Base-by-base conservation (phyloP, 495 filamentous ascomycete species). In the Penicillium argentinense region DNA sequence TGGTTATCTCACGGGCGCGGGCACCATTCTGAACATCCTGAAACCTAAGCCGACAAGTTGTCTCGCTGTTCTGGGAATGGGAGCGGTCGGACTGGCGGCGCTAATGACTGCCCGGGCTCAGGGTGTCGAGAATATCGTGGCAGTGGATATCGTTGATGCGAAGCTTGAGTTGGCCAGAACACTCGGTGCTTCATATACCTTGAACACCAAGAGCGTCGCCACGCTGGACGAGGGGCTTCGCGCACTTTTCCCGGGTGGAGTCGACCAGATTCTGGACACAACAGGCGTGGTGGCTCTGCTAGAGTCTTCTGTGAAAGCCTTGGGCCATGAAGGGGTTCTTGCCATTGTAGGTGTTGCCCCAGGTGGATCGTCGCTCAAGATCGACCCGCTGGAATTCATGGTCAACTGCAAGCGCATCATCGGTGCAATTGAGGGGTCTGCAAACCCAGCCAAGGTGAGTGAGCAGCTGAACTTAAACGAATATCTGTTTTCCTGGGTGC, bases 1-100 rank as follows among this genome's bases (percentile, higher is more conserved):
- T 47, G 74, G 74, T 0, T 68, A 73, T 59, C 67, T 72, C 25
- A 78, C 74, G 3, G 74, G 73, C 9, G 69, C 69, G 5, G 72
- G 69, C 8, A 67, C 74, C 0, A 59, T 77, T 12, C 39, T 76
- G 9, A 75, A 75, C 42, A 48, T 66, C 2, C 49, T 74, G 2
- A 50, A 63, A 21, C 66, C 68, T 0, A 51, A 39, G 21, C 7
- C 51, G 0, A 41, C 47, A 1, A 49, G 47, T 21, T 49, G 39
- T 0, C 44, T 78, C 3, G 68, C 48, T 1, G 56, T 78, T 0
- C 47, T 74, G 13, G 74, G 74, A 0, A 57, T 68, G 38, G 74
- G 74, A 0, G 63, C 64, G 2, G 74, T 78, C 0, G 74, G 74
- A 0, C 29, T 71, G n/a, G 61, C 67, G 0, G 74, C 73, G 6